Evolutionary conservation across 73 alveolate species (phyloP).

Genomic region (Loxodes magnus): DNA sequence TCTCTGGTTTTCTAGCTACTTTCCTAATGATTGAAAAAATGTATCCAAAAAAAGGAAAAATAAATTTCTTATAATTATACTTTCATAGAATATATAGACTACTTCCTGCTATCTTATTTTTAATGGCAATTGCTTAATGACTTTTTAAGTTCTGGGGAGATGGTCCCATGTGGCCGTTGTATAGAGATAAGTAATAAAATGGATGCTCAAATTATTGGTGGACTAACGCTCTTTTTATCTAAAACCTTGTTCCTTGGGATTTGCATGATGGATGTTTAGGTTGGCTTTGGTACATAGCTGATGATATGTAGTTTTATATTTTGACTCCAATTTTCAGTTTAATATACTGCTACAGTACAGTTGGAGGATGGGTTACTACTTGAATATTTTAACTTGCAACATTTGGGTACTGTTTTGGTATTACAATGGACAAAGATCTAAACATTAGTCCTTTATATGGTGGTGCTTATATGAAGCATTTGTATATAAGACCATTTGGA

Average conservation of each 20-base stretch:
- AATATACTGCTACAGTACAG: conserved; percentile 10
- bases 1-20: conserved; percentile 22
- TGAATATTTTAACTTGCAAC: too few species aligned
- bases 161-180: conserved; percentile 28
- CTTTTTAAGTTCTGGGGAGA: conserved; percentile 12
- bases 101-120: conserved; percentile 11
- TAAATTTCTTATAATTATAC: not conserved
- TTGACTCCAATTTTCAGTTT: conserved; percentile 14
- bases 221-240: conserved; percentile 14
- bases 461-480: not conserved
- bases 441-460: not conserved
- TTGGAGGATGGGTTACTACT: conserved; percentile 7
- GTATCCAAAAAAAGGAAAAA: conserved; percentile 14
- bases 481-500: conserved; percentile 13
- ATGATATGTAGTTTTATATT: conserved; percentile 28
- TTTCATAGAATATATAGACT: conserved; percentile 33
- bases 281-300: conserved; percentile 31
- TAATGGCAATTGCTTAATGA: conserved; percentile 2
- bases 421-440: not conserved
- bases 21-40: conserved; percentile 14
- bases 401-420: too few species aligned
- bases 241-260: conserved; percentile 15
- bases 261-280: conserved; percentile 9
- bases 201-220: conserved; percentile 14
- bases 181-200: not conserved